Evolutionary conservation across 768 basidiomycete species (phyloP).

Genomic region (Pleurotus giganteus): DNA sequence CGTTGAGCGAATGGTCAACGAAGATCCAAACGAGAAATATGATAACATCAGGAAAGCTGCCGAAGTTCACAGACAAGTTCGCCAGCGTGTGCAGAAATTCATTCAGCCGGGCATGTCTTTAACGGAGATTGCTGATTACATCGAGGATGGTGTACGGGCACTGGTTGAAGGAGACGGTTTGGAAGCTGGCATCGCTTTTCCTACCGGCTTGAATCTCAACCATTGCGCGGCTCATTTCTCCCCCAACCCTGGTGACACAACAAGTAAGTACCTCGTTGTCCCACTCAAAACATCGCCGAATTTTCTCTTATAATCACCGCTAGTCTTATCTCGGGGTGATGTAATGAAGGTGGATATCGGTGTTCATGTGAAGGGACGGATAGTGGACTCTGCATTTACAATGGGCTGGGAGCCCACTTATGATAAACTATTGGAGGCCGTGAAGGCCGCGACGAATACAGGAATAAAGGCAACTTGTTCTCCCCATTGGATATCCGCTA

Average conservation of each 20-base stretch:
- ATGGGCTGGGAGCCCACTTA: slow-evolving; percentile 87
- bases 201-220: slow-evolving; percentile 92
- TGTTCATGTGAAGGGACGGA: slow-evolving; percentile 95
- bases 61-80: slow-evolving; percentile 95
- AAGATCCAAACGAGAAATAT: slow-evolving; percentile 85
- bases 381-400: slow-evolving; percentile 95
- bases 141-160: slow-evolving; percentile 89
- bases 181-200: slow-evolving; percentile 90
- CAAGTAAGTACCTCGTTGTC: slow-evolving; percentile 46
- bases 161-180: slow-evolving; percentile 90
- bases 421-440: slow-evolving; percentile 85
- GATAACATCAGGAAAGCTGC: slow-evolving; percentile 86
- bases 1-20: slow-evolving; percentile 70
- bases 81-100: slow-evolving; percentile 72
- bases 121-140: slow-evolving; percentile 90
- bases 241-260: slow-evolving; percentile 90
- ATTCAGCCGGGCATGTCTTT: slow-evolving; percentile 93
- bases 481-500: slow-evolving; percentile 3
- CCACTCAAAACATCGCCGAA: too few species aligned
- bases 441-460: slow-evolving; percentile 91
- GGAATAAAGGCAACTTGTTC: slow-evolving; percentile 66
- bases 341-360: slow-evolving; percentile 97
- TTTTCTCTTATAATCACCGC: too few species aligned
- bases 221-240: slow-evolving; percentile 96
- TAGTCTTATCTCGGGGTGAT: slow-evolving; percentile 81